Evolutionary conservation across 495 filamentous ascomycete species (phyloP).

Genomic region (Cladorrhinum samala): DNA sequence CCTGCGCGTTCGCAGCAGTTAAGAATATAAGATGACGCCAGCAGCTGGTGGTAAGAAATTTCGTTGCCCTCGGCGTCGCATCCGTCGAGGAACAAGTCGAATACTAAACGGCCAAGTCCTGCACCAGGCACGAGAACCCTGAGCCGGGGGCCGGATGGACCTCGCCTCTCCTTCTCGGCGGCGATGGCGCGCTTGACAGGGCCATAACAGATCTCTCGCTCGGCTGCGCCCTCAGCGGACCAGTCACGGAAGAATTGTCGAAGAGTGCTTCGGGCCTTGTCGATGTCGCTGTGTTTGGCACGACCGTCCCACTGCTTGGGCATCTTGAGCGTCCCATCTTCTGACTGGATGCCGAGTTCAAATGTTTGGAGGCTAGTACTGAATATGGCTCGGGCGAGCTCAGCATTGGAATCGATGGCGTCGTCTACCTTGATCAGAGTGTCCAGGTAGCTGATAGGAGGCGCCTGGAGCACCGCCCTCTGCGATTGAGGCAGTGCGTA

Average conservation of each 20-base stretch:
- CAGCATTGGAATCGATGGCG: conserved; percentile 82
- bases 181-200: conserved; percentile 62
- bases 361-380: conserved; percentile 60
- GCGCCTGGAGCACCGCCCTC: conserved; percentile 69
- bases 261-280: conserved; percentile 85
- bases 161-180: conserved; percentile 44
- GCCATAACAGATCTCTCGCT: conserved; percentile 68
- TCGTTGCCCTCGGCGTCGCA: conserved; percentile 85
- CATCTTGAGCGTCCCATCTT: conserved; percentile 19
- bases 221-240: conserved; percentile 67
- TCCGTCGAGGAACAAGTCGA: conserved; percentile 73
- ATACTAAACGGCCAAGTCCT: conserved; percentile 78
- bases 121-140: conserved; percentile 84
- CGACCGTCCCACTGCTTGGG: conserved; percentile 55
- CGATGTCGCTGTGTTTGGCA: conserved; percentile 64
- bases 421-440: conserved; percentile 73
- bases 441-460: conserved; percentile 75
- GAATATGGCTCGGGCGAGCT: conserved; percentile 73
- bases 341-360: conserved; percentile 30
- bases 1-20: conserved; percentile 49
- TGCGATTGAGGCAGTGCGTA: conserved; percentile 81
- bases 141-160: too few species aligned
- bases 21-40: conserved; percentile 81
- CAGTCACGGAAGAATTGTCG: conserved; percentile 95
- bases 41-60: conserved; percentile 86